Base-by-base conservation (phyloP, 495 filamentous ascomycete species). In the Tetracladium marchalianum region DNA sequence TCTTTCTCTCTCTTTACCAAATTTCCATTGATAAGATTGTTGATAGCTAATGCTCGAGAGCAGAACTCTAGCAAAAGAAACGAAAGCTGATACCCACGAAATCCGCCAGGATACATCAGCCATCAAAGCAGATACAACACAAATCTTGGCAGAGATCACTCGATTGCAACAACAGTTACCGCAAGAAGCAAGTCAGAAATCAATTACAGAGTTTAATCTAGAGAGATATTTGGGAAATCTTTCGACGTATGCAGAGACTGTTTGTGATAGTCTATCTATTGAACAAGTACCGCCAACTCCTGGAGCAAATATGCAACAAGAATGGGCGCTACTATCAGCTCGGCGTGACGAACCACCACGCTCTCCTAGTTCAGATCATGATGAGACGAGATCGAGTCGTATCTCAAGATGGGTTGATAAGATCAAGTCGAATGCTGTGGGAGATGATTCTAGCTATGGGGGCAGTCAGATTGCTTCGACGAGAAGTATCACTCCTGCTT, bases 141-240 rank as follows among this genome's bases (percentile, higher is more conserved):
- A 57, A 22, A 57, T 62, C 34, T 15, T 59, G 18, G 44, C 41
- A 11, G 53, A 59, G 35, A 49, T 59, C 27, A 46, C 38, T 33
- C 40, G 50, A 24, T 38, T 62, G 19, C 51, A 32, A 35, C 37
- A 35, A 16, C 16, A 22, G 32, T 39, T 32, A 19, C 36, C 39
- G n/a, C 31, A 35, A 33, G 38, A 32, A 1, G 39, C 2, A 22
- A 27, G 7, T 7, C 22, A 27, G 7, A 27, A 7, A 27, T 27
- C 22, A 27, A 27, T 7, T 3, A 35, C n/a, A n/a, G 49, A 24
- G 39, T 37, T 55, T 27, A 33, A 27, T 9, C 43, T 58, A 11
- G 31, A 55, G 31, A 44, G 50, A 43, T 58, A 51, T 19, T 46
- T 58, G 24, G 52, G 57, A 38, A 51, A 48, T 32, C 36, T 55